These are phyloP conservation scores for Gonapodya sp. DNA, from an alignment of 192 early-diverging fungal genomes.

Conservation along the genomic window DNA sequence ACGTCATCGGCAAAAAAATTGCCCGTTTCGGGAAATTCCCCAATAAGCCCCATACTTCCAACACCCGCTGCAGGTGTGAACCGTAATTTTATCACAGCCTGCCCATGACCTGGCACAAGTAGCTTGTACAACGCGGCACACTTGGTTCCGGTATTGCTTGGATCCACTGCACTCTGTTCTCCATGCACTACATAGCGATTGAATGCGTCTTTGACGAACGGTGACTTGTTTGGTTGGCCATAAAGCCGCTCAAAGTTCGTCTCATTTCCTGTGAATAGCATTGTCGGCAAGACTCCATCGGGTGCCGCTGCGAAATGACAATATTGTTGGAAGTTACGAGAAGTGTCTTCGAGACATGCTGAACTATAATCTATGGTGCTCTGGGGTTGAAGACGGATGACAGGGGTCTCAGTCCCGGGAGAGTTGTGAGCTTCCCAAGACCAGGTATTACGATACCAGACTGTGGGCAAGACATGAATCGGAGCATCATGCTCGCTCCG, in stretches of 20 bases:
- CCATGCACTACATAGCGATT: conserved; percentile 29
- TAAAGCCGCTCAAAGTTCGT: conserved; percentile 31
- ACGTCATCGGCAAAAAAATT: not conserved
- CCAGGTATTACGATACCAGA: conserved; percentile 26
- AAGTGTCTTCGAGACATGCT: not conserved
- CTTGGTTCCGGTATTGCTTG: conserved; percentile 31
- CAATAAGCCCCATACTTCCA: not conserved
- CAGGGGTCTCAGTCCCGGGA: not conserved
- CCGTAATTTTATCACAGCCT: not conserved
- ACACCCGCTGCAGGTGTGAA: conserved; percentile 10
- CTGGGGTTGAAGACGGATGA: not conserved
- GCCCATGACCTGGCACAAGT: conserved; percentile 14
- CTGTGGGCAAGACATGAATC: conserved; percentile 20
- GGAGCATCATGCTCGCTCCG: conserved; percentile 11
- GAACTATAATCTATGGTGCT: not conserved
- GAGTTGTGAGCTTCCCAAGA: conserved; percentile 16
- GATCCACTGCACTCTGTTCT: conserved; percentile 24
- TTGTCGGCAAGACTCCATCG: conserved; percentile 13
- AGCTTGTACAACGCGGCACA: conserved; percentile 30
- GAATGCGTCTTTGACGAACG: conserved; percentile 33
- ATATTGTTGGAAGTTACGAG: not conserved
- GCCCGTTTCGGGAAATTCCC: not conserved
- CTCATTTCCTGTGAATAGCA: conserved; percentile 42
- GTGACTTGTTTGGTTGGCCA: conserved; percentile 25
- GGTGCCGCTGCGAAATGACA: not conserved